Conservation (phyloP, 441 rosid genomes). For the Erodium moschatum region DNA sequence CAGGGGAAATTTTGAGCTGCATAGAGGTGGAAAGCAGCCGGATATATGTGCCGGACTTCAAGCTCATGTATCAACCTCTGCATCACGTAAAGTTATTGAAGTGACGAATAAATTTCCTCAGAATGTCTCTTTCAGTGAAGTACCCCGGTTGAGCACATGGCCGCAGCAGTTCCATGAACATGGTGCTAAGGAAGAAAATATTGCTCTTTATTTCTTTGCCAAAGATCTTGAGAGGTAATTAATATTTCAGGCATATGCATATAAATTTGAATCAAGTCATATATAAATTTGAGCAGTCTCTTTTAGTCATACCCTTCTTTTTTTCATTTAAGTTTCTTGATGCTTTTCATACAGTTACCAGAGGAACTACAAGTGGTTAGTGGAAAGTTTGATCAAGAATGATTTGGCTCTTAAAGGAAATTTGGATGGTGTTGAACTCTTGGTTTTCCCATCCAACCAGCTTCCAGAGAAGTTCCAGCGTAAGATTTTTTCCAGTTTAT, state of each 20-base stretch:
- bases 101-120: conserved; percentile 58
- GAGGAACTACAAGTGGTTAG: conserved; percentile 59
- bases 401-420: conserved; percentile 84
- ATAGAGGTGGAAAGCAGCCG: conserved; percentile 39
- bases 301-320: neutral
- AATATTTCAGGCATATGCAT: neutral
- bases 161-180: conserved; percentile 61
- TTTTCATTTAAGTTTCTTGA: neutral
- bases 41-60: conserved; percentile 64
- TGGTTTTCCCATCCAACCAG: conserved; percentile 80
- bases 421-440: conserved; percentile 62
- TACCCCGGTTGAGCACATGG: conserved; percentile 74
- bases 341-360: conserved; percentile 57
- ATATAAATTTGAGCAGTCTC: neutral
- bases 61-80: conserved; percentile 80
- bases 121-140: conserved; percentile 57
- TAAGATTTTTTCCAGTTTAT: conserved; percentile 34
- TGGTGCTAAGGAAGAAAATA: conserved; percentile 76
- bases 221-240: conserved; percentile 73
- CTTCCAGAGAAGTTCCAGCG: conserved; percentile 81
- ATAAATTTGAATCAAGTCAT: neutral
- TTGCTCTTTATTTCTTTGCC: conserved; percentile 96
- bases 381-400: conserved; percentile 69
- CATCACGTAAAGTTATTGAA: conserved; percentile 79
- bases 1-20: conserved; percentile 77